A percentile compares a stretch with the other conserved stretches of the same genome.
phyloP scores from a whole-genome alignment of 768 basidiomycete species.

The Cubamyces sp. region DNA sequence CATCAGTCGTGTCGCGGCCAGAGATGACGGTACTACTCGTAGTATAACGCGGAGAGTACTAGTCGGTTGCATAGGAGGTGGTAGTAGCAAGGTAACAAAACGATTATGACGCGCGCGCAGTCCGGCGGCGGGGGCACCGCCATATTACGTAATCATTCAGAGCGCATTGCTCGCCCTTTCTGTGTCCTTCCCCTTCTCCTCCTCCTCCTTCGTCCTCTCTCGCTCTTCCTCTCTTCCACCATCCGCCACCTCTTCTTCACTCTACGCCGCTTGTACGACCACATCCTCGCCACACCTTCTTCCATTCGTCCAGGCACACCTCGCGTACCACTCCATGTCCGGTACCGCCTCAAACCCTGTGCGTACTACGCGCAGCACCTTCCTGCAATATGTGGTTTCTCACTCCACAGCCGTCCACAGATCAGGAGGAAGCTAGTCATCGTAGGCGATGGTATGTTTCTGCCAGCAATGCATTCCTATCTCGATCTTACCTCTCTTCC shows the following conservation, averaged over 20 bases:
- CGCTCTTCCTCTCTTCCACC: background rate
- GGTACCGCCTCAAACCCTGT: slow-evolving; percentile 59
- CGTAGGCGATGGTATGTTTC: slow-evolving; percentile 85
- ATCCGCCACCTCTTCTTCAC: background rate
- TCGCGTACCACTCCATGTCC: slow-evolving; percentile 38
- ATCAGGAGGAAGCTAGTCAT: slow-evolving; percentile 95
- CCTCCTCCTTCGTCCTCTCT: slow-evolving; percentile 3
- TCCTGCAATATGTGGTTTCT: slow-evolving; percentile 1
- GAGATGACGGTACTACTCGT: background rate
- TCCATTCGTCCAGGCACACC: slow-evolving; percentile 3
- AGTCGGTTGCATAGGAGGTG: background rate
- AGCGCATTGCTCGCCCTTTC: slow-evolving; percentile 17
- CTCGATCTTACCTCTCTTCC: slow-evolving; percentile 21
- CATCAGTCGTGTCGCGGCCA: background rate
- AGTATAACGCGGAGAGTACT: too few species aligned
- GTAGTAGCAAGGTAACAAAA: background rate
- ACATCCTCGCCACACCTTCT: slow-evolving; percentile 7
- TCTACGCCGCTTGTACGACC: slow-evolving; percentile 1
- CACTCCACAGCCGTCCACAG: slow-evolving; percentile 42
- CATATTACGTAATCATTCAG: slow-evolving; percentile 24
- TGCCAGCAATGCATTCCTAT: slow-evolving; percentile 12
- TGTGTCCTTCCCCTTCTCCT: slow-evolving; percentile 16
- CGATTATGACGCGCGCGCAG: slow-evolving; percentile 17
- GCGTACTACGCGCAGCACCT: slow-evolving; percentile 35
- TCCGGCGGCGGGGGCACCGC: slow-evolving; percentile 18